Percentiles rank a stretch among this genome's conserved stretches.
Evolutionary conservation across 495 filamentous ascomycete genomes (phyloP).

Genomic region (Penicillium coprophilum): DNA sequence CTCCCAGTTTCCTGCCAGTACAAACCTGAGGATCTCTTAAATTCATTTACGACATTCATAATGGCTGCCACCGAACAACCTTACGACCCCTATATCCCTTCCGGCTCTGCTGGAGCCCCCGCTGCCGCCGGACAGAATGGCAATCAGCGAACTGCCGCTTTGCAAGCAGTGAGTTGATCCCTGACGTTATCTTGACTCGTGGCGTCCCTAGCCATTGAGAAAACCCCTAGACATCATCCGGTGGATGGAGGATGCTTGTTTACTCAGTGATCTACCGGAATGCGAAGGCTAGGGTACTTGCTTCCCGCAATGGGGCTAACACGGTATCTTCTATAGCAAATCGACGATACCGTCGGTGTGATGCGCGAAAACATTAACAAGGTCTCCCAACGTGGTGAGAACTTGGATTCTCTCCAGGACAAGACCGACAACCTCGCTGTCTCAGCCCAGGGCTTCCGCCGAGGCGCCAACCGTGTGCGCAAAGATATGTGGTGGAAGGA

Average conservation of each 20-base stretch:
- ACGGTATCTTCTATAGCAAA: constrained; percentile 65
- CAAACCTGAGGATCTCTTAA: constrained; percentile 18
- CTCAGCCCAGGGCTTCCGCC: constrained; percentile 90
- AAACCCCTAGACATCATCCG: not conserved
- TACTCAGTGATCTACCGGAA: constrained; percentile 1
- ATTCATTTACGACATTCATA: constrained; percentile 26
- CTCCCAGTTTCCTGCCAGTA: constrained; percentile 10
- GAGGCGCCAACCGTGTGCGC: constrained; percentile 90
- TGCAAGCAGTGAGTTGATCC: constrained; percentile 71
- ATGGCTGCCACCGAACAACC: constrained; percentile 69
- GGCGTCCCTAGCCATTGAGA: not conserved
- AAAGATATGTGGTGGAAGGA: constrained; percentile 98
- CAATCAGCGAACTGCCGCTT: constrained; percentile 64
- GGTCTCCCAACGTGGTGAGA: constrained; percentile 85
- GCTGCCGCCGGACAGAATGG: constrained; percentile 55
- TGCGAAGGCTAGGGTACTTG: constrained; percentile 3
- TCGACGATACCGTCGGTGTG: constrained; percentile 86
- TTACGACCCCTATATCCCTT: constrained; percentile 91
- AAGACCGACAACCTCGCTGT: constrained; percentile 92
- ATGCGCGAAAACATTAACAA: constrained; percentile 96
- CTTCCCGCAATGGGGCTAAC: constrained; percentile 21
- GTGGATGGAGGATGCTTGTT: not conserved
- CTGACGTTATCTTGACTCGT: not conserved
- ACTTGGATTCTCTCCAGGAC: constrained; percentile 85
- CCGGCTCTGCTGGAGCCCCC: constrained; percentile 52